Conservation (phyloP, 495 filamentous ascomycete species). For the Letharia lupina region DNA sequence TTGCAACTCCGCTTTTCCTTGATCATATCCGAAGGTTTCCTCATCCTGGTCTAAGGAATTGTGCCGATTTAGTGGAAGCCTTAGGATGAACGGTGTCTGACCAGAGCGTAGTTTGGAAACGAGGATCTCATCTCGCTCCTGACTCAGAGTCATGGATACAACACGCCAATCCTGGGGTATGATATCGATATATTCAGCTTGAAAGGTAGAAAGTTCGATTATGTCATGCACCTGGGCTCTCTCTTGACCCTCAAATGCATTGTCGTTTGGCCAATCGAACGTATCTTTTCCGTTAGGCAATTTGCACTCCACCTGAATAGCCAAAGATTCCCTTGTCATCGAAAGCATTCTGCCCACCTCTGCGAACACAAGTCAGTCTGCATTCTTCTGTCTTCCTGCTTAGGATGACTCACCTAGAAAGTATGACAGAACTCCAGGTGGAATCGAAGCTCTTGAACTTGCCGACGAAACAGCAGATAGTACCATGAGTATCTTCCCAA, state of each 20-base stretch:
- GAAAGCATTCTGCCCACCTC: slow-evolving; percentile 57
- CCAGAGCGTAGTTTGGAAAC: slow-evolving; percentile 68
- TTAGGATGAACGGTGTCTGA: slow-evolving; percentile 71
- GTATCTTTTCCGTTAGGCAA: slow-evolving; percentile 26
- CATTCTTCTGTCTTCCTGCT: neutral
- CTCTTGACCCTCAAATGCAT: slow-evolving; percentile 12
- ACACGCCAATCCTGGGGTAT: slow-evolving; percentile 78
- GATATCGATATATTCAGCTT: slow-evolving; percentile 67
- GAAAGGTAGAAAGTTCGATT: slow-evolving; percentile 47
- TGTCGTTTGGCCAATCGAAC: slow-evolving; percentile 36
- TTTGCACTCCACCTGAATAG: slow-evolving; percentile 39
- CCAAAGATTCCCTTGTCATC: slow-evolving; percentile 50
- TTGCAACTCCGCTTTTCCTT: slow-evolving; percentile 65
- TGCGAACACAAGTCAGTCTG: slow-evolving; percentile 17
- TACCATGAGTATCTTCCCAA: slow-evolving; percentile 55
- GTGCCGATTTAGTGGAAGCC: slow-evolving; percentile 73
- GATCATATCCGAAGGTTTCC: slow-evolving; percentile 72
- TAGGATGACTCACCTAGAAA: slow-evolving; percentile 36
- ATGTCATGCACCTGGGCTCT: slow-evolving; percentile 27
- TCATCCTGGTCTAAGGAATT: slow-evolving; percentile 72
- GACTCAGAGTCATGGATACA: slow-evolving; percentile 74
- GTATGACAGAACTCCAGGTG: slow-evolving; percentile 49
- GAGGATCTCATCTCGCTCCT: slow-evolving; percentile 69
- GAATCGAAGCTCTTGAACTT: slow-evolving; percentile 37
- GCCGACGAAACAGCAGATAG: slow-evolving; percentile 50